Conservation (phyloP, 306 rosid genomes). For the Sicyos baderoa region DNA sequence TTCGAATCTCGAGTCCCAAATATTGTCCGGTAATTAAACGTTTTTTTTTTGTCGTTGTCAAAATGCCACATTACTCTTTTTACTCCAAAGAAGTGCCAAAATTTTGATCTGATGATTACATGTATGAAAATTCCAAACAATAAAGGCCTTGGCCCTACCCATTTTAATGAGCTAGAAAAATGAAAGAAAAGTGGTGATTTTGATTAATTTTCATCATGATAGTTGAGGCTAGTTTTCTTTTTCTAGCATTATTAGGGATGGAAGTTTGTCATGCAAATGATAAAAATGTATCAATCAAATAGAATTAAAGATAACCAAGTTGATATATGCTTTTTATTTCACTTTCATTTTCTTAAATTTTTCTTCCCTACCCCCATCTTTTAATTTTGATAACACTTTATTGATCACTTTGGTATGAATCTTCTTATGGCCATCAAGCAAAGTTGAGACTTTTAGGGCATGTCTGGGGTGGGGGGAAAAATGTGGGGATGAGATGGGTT, state of each 20-base stretch:
- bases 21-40: no score
- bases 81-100: background rate
- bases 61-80: background rate
- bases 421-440: no score
- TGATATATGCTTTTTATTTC: no score
- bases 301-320: background rate
- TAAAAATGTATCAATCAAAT: conserved; percentile 15
- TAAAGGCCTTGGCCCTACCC: background rate
- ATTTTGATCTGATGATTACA: conserved; percentile 5
- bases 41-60: background rate
- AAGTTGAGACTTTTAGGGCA: no score
- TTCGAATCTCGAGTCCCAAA: no score
- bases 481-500: no score
- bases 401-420: no score
- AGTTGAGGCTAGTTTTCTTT: background rate
- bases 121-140: background rate
- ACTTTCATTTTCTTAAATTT: no score
- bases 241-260: conserved; percentile 21
- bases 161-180: background rate
- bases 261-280: conserved; percentile 18
- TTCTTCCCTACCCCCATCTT: no score
- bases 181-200: background rate
- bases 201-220: background rate
- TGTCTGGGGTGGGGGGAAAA: no score
- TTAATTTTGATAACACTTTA: no score